Conservation (phyloP, 805 yeast species). For the Barnettozyma botsteinii region DNA sequence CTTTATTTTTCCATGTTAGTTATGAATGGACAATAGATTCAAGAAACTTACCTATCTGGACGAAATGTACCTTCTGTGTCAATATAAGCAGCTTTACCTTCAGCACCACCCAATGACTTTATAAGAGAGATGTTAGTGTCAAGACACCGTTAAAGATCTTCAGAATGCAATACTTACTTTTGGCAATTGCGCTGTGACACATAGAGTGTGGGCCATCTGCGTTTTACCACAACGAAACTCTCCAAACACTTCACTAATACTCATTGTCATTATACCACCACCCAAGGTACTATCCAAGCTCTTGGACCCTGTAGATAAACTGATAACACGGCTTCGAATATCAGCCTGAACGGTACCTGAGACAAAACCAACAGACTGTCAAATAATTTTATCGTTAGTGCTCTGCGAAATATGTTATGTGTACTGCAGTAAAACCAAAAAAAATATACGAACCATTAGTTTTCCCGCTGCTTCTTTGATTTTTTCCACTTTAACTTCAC, state of each 20-base stretch:
- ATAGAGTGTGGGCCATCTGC: constrained; percentile 73
- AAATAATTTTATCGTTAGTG: not conserved
- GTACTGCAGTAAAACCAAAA: too few relatives aligned
- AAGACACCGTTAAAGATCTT: not conserved
- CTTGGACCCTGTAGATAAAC: constrained; percentile 67
- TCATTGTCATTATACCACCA: constrained; percentile 73
- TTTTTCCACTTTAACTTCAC: constrained; percentile 74
- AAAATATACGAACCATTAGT: constrained; percentile 30
- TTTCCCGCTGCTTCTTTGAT: constrained; percentile 70
- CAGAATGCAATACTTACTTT: constrained; percentile 26
- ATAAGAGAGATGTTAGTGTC: not conserved
- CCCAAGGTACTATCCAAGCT: constrained; percentile 64
- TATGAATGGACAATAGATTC: not conserved
- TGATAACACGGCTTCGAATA: constrained; percentile 54
- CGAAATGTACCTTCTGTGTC: constrained; percentile 82
- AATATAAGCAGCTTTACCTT: constrained; percentile 72
- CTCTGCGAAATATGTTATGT: not conserved
- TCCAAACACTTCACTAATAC: constrained; percentile 75
- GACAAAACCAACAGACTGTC: constrained; percentile 57
- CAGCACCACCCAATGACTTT: constrained; percentile 65
- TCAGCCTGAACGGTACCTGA: constrained; percentile 68
- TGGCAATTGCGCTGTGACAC: constrained; percentile 72
- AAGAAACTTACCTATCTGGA: constrained; percentile 47
- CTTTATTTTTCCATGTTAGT: constrained; percentile 21
- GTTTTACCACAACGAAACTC: constrained; percentile 80